Evolutionary conservation across 495 filamentous ascomycete species (phyloP).

Genomic region (Xylaria palmicola): DNA sequence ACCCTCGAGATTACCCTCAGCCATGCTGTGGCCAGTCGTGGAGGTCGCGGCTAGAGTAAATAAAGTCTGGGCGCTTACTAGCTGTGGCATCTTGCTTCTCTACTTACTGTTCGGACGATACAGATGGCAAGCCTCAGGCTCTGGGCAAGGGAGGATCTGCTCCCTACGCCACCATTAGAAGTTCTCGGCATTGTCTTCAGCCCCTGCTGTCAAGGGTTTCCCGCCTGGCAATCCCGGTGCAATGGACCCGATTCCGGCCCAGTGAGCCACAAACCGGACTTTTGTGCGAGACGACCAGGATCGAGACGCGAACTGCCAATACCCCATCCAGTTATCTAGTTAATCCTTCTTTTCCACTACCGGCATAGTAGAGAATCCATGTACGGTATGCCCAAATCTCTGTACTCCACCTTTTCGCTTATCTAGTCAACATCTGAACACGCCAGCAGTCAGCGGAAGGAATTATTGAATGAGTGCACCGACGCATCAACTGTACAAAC

Average conservation of each 20-base stretch:
- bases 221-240: not conserved
- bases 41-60: too few relatives aligned
- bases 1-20: too few relatives aligned
- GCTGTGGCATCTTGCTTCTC: not conserved
- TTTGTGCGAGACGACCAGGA: not conserved
- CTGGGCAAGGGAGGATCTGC: too few relatives aligned
- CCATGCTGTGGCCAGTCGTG: too few relatives aligned
- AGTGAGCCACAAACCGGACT: not conserved
- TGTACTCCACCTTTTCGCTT: too few relatives aligned
- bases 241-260: not conserved
- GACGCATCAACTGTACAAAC: too few relatives aligned
- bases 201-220: not conserved
- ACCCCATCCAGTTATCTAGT: too few relatives aligned
- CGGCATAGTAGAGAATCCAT: not conserved
- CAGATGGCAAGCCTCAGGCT: not conserved
- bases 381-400: too few relatives aligned
- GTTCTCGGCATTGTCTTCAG: not conserved
- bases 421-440: too few relatives aligned
- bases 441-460: too few relatives aligned
- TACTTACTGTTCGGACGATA: conserved; percentile 5
- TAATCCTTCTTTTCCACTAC: not conserved
- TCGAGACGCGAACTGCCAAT: too few relatives aligned
- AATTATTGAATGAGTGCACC: too few relatives aligned
- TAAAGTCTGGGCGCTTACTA: conserved; percentile 3
- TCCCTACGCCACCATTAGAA: not conserved